Conservation (phyloP, 2,329 filamentous ascomycete genomes). For the Ophiosphaerella korrae region DNA sequence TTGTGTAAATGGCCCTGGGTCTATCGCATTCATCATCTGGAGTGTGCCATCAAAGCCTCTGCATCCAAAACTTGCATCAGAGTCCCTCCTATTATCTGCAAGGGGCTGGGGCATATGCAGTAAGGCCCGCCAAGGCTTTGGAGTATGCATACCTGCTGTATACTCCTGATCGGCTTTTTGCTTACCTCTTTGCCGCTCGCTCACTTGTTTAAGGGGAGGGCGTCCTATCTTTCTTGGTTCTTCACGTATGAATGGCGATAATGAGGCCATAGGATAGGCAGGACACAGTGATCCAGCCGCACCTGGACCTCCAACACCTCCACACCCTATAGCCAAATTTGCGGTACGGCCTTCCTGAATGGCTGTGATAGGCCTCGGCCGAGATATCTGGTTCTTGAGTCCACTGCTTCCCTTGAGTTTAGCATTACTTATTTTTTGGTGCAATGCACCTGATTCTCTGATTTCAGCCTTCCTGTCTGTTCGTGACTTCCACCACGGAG, state of each 20-base stretch:
- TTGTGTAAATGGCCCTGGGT: slow-evolving; percentile 2
- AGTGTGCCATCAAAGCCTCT: slow-evolving; percentile 14
- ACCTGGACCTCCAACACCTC: slow-evolving; percentile 20
- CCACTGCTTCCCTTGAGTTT: too few relatives aligned
- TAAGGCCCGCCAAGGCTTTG: neutral
- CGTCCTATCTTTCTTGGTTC: neutral
- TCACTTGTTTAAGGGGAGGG: neutral
- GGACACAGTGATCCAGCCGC: slow-evolving; percentile 2
- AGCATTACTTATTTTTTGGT: too few relatives aligned
- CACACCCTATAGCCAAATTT: slow-evolving; percentile 19
- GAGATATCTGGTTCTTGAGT: slow-evolving; percentile 30
- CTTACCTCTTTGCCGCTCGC: slow-evolving; percentile 2
- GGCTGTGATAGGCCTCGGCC: slow-evolving; percentile 18
- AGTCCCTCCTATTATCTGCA: slow-evolving; percentile 15
- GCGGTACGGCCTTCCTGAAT: slow-evolving; percentile 3
- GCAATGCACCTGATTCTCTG: neutral
- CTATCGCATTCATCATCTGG: slow-evolving; percentile 1
- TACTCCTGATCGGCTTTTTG: slow-evolving; percentile 3
- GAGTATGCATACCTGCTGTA: neutral
- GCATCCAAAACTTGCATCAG: slow-evolving; percentile 28
- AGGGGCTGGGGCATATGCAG: neutral
- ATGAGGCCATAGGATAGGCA: neutral
- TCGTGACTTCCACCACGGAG: slow-evolving; percentile 7
- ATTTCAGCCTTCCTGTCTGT: neutral
- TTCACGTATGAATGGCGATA: neutral